Conservation (phyloP, 2,329 filamentous ascomycete genomes). For the Sclerotinia trifoliorum region DNA sequence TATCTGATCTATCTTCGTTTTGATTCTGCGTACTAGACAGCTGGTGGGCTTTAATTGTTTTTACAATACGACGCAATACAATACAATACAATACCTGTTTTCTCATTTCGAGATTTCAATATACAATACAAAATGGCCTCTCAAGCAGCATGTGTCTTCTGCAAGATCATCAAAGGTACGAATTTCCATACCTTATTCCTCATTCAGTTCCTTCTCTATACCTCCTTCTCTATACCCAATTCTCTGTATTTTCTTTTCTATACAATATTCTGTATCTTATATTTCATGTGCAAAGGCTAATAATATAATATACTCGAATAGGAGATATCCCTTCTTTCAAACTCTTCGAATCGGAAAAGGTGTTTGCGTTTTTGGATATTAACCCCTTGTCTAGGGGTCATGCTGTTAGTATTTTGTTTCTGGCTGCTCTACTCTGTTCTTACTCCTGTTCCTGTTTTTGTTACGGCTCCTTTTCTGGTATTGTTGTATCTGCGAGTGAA, state of each 20-base stretch:
- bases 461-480: too few species aligned
- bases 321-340: constrained; percentile 96
- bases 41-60: not conserved
- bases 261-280: too few species aligned
- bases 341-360: constrained; percentile 91
- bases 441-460: too few species aligned
- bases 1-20: not conserved
- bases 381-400: constrained; percentile 85
- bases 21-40: too few species aligned
- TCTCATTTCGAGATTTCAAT: not conserved
- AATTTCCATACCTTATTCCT: constrained; percentile 23
- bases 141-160: constrained; percentile 80
- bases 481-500: not conserved
- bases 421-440: not conserved
- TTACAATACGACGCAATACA: not conserved
- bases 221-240: not conserved
- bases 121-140: not conserved
- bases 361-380: constrained; percentile 95
- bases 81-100: not conserved
- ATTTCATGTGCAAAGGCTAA: constrained; percentile 14
- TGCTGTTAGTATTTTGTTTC: constrained; percentile 59
- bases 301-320: constrained; percentile 41
- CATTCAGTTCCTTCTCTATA: not conserved
- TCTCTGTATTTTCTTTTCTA: not conserved
- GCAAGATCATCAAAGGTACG: constrained; percentile 91